phyloP scores from a whole-genome alignment of 164 flowering plant species.

The Cinnamomum chago region DNA sequence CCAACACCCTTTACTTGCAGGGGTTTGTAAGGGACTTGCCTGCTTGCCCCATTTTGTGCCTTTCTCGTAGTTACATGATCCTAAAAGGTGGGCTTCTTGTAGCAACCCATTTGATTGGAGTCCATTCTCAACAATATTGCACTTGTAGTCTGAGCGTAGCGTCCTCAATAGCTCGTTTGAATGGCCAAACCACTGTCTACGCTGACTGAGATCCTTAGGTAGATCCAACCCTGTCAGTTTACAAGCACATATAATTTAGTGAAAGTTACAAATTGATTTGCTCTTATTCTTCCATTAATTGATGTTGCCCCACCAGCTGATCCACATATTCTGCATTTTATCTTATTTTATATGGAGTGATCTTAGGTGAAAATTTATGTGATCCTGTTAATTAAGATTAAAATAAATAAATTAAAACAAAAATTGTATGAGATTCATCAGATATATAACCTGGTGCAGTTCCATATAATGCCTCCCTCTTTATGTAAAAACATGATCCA shows the following conservation, averaged over 20 bases:
- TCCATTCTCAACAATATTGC: neutral
- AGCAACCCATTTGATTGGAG: neutral
- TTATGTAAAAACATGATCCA: constrained; percentile 30
- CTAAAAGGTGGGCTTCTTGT: neutral
- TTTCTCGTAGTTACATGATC: constrained; percentile 2
- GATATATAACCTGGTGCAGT: neutral
- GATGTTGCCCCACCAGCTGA: too few species aligned
- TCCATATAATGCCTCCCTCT: constrained; percentile 26
- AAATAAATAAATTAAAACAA: too few species aligned
- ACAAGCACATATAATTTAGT: neutral
- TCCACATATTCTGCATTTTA: too few species aligned
- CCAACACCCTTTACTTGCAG: too few species aligned
- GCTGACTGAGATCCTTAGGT: neutral
- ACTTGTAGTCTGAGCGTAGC: neutral
- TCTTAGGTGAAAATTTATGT: too few species aligned
- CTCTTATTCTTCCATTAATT: too few species aligned
- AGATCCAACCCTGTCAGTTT: neutral
- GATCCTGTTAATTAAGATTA: too few species aligned
- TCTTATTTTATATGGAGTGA: too few species aligned
- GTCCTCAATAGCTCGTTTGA: constrained; percentile 7
- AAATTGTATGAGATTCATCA: neutral
- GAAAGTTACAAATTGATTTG: too few species aligned
- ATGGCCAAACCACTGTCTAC: constrained; percentile 5
- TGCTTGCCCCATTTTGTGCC: constrained; percentile 9
- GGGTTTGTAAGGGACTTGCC: neutral